phyloP scores from a whole-genome alignment of 2,329 filamentous ascomycete genomes.

The Paecilomyces niveus region DNA sequence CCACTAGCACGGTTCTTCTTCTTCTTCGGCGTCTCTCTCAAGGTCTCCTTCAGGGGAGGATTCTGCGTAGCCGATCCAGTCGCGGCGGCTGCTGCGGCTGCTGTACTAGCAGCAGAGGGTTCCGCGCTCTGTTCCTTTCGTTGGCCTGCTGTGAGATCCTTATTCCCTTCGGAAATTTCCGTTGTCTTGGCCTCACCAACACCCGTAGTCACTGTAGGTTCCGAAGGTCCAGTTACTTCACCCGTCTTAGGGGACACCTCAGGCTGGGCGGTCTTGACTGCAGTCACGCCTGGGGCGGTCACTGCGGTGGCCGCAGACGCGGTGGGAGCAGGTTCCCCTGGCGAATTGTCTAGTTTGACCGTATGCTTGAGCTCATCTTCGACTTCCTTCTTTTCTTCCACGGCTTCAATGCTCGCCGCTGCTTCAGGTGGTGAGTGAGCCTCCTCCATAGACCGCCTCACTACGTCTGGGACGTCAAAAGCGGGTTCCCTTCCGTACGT shows the following conservation, averaged over 20 bases:
- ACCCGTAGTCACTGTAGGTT: slow-evolving; percentile 17
- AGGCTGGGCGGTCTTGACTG: neutral
- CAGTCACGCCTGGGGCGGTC: slow-evolving; percentile 7
- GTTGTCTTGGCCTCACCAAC: slow-evolving; percentile 13
- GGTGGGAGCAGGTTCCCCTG: slow-evolving; percentile 23
- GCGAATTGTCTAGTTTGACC: slow-evolving; percentile 15
- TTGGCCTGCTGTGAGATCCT: slow-evolving; percentile 11
- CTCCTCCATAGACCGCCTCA: slow-evolving; percentile 29
- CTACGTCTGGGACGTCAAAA: slow-evolving; percentile 42
- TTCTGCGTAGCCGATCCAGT: neutral
- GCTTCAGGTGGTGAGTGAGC: slow-evolving; percentile 60
- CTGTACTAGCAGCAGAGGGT: slow-evolving; percentile 10
- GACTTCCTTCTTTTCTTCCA: slow-evolving; percentile 62
- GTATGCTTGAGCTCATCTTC: slow-evolving; percentile 65
- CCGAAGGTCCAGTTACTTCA: slow-evolving; percentile 7
- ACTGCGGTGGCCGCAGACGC: slow-evolving; percentile 31
- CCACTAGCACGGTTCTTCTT: slow-evolving; percentile 60
- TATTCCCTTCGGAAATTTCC: slow-evolving; percentile 7
- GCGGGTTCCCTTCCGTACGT: slow-evolving; percentile 50
- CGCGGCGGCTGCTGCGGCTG: neutral
- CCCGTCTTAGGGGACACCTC: slow-evolving; percentile 12
- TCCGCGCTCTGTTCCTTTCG: slow-evolving; percentile 19
- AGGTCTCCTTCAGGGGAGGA: neutral
- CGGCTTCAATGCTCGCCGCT: slow-evolving; percentile 56
- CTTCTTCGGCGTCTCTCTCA: slow-evolving; percentile 48